These are phyloP conservation scores for Massarina eburnea DNA, from an alignment of 2,329 filamentous ascomycete genomes.

Conservation along the genomic window DNA sequence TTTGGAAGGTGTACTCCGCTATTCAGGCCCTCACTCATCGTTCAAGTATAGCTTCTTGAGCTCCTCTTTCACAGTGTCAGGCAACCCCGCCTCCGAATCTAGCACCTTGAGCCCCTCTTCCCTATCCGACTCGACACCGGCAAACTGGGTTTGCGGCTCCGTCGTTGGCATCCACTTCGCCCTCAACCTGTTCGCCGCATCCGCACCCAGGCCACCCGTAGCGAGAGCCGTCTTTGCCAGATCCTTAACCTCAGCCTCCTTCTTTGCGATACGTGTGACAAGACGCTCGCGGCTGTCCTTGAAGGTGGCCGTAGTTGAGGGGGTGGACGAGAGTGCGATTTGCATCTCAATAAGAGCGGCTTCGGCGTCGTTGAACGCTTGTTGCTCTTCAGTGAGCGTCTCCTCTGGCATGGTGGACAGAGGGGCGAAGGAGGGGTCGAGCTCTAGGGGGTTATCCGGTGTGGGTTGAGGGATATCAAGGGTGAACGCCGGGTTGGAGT, in stretches of 20 bases:
- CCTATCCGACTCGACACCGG: conserved; percentile 33
- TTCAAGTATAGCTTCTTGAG: conserved; percentile 13
- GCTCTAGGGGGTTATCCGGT: conserved; percentile 12
- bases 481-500: conserved; percentile 31
- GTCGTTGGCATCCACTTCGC: conserved; percentile 22
- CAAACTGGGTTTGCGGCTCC: conserved; percentile 29
- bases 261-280: conserved; percentile 18
- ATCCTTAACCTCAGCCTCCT: conserved; percentile 17
- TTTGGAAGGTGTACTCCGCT: neutral
- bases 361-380: conserved; percentile 5
- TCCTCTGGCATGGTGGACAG: conserved; percentile 6
- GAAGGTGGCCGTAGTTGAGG: conserved; percentile 15
- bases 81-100: conserved; percentile 30
- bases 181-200: conserved; percentile 16
- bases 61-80: conserved; percentile 21
- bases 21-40: conserved; percentile 5
- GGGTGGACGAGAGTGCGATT: conserved; percentile 20
- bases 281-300: conserved; percentile 19
- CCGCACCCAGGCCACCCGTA: conserved; percentile 16
- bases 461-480: conserved; percentile 16
- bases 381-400: conserved; percentile 20
- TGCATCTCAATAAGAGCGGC: conserved; percentile 22
- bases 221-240: conserved; percentile 16
- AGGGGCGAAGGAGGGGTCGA: conserved; percentile 13
- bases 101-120: conserved; percentile 17